Percentiles rank a stretch among this genome's conserved stretches.
Conservation (phyloP, 2,329 filamentous ascomycete genomes). For the Neonectria hederae region DNA sequence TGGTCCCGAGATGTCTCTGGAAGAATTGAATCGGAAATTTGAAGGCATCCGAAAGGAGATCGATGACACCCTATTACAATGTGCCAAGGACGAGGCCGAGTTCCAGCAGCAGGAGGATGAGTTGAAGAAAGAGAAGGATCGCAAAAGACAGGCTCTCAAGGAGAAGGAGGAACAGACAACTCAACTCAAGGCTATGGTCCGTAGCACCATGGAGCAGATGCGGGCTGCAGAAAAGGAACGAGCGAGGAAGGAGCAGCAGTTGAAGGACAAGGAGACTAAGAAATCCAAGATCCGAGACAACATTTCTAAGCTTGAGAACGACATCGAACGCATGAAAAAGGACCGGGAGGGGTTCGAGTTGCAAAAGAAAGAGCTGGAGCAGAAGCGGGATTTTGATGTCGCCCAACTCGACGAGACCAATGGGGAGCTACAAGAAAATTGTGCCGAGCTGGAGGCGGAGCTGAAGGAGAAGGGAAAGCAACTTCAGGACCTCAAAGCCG, state of each 20-base stretch:
- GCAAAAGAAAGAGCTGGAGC: slow-evolving; percentile 61
- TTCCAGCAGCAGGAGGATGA: slow-evolving; percentile 72
- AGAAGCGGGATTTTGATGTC: slow-evolving; percentile 62
- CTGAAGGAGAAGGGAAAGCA: slow-evolving; percentile 73
- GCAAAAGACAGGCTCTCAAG: slow-evolving; percentile 79
- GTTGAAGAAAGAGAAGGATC: slow-evolving; percentile 80
- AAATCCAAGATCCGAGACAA: slow-evolving; percentile 76
- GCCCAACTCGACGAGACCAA: slow-evolving; percentile 65
- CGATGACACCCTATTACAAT: slow-evolving; percentile 77
- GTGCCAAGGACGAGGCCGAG: slow-evolving; percentile 77
- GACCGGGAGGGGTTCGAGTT: slow-evolving; percentile 64
- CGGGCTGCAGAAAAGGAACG: slow-evolving; percentile 81
- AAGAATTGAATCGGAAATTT: slow-evolving; percentile 82
- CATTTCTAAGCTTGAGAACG: slow-evolving; percentile 73
- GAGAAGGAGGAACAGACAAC: slow-evolving; percentile 92
- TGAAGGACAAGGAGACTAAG: slow-evolving; percentile 76
- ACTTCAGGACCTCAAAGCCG: slow-evolving; percentile 78
- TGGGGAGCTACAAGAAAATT: slow-evolving; percentile 70
- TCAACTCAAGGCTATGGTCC: slow-evolving; percentile 82
- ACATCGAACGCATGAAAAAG: slow-evolving; percentile 66
- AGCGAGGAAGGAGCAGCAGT: slow-evolving; percentile 76
- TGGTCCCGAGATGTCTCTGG: slow-evolving; percentile 72
- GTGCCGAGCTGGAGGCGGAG: slow-evolving; percentile 73
- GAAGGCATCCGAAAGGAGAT: slow-evolving; percentile 84
- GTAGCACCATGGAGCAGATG: slow-evolving; percentile 82